A percentile compares a stretch with the other conserved stretches of the same genome.
These are phyloP conservation scores for Elaeagnus macrophylla DNA, from an alignment of 306 rosid genomes.

Conservation along the genomic window DNA sequence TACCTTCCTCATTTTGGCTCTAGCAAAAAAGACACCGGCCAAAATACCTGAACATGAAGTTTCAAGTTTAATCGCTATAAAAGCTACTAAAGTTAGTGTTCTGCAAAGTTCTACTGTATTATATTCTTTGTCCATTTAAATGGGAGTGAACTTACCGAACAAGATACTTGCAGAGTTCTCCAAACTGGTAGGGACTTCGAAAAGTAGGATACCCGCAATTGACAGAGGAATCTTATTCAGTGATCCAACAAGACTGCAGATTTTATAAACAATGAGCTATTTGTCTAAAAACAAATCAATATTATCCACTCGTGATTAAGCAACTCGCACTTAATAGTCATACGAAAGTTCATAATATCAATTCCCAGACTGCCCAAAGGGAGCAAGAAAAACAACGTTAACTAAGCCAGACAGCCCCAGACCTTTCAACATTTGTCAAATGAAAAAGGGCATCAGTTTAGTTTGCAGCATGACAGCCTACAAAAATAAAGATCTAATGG, in stretches of 20 bases:
- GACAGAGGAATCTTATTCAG: constrained; percentile 97
- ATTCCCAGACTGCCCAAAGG: no score
- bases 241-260: constrained; percentile 91
- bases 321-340: no score
- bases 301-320: no score
- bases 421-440: no score
- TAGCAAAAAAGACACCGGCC: constrained; percentile 90
- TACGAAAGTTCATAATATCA: no score
- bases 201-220: constrained; percentile 76
- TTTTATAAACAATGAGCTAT: constrained; percentile 11
- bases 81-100: constrained; percentile 11
- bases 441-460: no score
- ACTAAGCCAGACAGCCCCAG: no score
- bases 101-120: background rate
- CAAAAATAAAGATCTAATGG: no score
- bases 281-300: no score
- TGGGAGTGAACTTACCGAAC: constrained; percentile 53
- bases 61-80: constrained; percentile 16
- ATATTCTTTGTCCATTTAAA: background rate
- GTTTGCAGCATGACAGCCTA: no score
- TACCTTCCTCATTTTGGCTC: constrained; percentile 85
- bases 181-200: constrained; percentile 86
- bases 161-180: constrained; percentile 85
- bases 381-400: no score
- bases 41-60: constrained; percentile 55